phyloP scores from a whole-genome alignment of 208 protist genomes.

The Herpetomonas muscarum region DNA sequence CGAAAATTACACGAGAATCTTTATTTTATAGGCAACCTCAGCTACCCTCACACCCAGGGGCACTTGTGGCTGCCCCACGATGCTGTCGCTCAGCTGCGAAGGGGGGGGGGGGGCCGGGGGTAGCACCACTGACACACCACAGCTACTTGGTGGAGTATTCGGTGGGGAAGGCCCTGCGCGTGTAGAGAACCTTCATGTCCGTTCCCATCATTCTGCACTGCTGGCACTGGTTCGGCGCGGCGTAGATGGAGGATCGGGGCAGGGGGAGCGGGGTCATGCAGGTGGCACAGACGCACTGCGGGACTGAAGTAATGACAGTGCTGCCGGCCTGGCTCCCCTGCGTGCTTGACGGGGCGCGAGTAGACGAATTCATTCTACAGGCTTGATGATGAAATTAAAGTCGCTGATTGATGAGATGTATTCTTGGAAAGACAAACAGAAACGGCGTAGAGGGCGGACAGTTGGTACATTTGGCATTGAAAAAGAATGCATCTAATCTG shows the following conservation, averaged over 20 bases:
- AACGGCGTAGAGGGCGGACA: no score
- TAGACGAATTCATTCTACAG: neutral
- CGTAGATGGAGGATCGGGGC: constrained; percentile 43
- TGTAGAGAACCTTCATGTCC: constrained; percentile 82
- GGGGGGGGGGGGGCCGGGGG: neutral
- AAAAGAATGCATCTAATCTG: no score
- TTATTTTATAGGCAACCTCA: no score
- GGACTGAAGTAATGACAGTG: neutral
- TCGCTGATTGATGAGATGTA: neutral
- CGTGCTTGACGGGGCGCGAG: neutral
- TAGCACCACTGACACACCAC: neutral
- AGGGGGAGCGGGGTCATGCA: constrained; percentile 58
- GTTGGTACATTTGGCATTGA: no score
- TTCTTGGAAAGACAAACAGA: neutral
- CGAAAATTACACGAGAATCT: no score
- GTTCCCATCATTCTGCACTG: constrained; percentile 72
- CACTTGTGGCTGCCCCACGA: no score
- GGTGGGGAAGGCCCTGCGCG: constrained; percentile 51
- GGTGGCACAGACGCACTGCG: constrained; percentile 73
- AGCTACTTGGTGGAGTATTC: constrained; percentile 74
- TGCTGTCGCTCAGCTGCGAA: neutral
- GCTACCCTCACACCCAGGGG: no score
- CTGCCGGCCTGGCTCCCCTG: neutral
- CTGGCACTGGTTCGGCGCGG: constrained; percentile 70
- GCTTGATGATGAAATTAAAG: neutral